Evolutionary conservation across 2,329 filamentous ascomycete species (phyloP), one percentile per base, ranked within the genome.

Genomic region (Talaromyces sp.): DNA sequence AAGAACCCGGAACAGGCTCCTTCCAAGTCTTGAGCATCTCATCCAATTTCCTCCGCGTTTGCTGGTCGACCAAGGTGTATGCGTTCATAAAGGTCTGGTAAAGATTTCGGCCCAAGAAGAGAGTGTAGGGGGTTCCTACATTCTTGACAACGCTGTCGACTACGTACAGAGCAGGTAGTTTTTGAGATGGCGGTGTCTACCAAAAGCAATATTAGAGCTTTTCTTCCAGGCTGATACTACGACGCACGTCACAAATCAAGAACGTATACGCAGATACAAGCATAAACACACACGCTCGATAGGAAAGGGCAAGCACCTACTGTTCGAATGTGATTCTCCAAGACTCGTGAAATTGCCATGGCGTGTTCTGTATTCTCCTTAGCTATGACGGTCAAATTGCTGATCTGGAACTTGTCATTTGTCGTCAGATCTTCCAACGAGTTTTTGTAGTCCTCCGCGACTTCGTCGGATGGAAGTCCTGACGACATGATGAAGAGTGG

Each of bases 1-100:
- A 86, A 14, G 95, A 96, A 56, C 93, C 95, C 1, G 93, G 92
- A 14, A 98, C 92, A 1, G 95, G 91, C 71, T 96, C 91, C 77
- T 97, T 98, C 95, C 95, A 99, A 0, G 95, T 99, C 77, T 91
- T 92, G 69, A 99, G 83, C 89, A 99, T 93, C 76, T 96, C 93
- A 74, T 98, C 95, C 85, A 99, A 90, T 76, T 96, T 96, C 68
- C 88, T 88, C 67, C 95, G 87, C 23, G 93, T 92, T 64, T 84
- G 83, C 66, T 85, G 84, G 70, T 96, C 92, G 66, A 98, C 93
- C 64, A 96, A 85, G 3, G 90, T 90, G 74, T 98, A 99, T 40
- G 95, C 91, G 71, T 96, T 91, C 92, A 98, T 97, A 74, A 96
- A 99, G 4, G 92, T 98, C 69, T 88, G 86, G 77, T 93, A 98